Conservation (phyloP, 768 basidiomycete species). For the Lanmaoa rubissima region DNA sequence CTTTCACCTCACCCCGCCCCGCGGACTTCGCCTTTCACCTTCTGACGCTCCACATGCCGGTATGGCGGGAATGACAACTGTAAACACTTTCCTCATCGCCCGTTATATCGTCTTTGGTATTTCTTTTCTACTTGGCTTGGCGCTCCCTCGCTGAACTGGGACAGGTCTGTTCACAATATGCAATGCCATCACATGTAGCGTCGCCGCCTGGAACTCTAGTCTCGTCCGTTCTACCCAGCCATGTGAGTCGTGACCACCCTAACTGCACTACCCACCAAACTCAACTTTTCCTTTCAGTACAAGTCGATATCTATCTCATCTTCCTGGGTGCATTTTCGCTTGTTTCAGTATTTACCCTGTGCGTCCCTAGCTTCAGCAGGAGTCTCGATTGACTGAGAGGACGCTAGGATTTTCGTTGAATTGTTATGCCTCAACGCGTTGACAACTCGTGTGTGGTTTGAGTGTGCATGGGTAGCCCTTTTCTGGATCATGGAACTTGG, state of each 20-base stretch:
- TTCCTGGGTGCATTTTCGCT: slow-evolving; percentile 60
- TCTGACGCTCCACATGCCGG: slow-evolving; percentile 27
- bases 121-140: neutral
- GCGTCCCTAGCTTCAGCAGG: slow-evolving; percentile 21
- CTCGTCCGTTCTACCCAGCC: slow-evolving; percentile 39
- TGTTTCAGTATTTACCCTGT: slow-evolving; percentile 58
- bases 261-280: neutral
- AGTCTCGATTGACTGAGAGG: neutral
- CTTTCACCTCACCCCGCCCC: slow-evolving; percentile 29
- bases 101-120: slow-evolving; percentile 65
- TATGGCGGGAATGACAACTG: slow-evolving; percentile 40
- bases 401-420: slow-evolving; percentile 55
- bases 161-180: slow-evolving; percentile 60
- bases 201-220: slow-evolving; percentile 69
- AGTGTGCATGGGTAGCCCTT: slow-evolving; percentile 57
- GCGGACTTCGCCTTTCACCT: slow-evolving; percentile 13
- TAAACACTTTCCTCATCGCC: slow-evolving; percentile 41
- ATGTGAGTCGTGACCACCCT: slow-evolving; percentile 36
- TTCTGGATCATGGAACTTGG: slow-evolving; percentile 62
- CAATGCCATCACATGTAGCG: slow-evolving; percentile 62
- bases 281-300: slow-evolving; percentile 31
- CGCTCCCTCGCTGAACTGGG: neutral
- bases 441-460: slow-evolving; percentile 69
- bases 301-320: slow-evolving; percentile 58
- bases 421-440: slow-evolving; percentile 49